Base-by-base conservation (phyloP, 371 early-diverging fungal genomes). In the Homolaphlyctis polyrhiza region DNA sequence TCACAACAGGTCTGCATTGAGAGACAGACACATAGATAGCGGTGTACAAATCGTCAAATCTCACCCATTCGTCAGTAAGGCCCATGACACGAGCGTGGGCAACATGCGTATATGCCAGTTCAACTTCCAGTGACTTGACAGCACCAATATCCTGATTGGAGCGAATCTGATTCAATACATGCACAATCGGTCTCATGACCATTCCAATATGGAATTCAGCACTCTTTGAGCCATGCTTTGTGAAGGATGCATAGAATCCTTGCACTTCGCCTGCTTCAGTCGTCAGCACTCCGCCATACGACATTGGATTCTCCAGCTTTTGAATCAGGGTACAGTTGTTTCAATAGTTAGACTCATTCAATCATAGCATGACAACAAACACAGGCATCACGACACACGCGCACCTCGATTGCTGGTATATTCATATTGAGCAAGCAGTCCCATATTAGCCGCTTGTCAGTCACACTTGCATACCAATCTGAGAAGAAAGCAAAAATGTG, bases 251-350 rank as follows among this genome's bases (percentile, higher is more conserved):
- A 57, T 64, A 71, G 8, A 76, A 51, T 1, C 69, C 74, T 62
- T 77, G 77, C 13, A 77, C 63, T 27, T 62, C 34, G 18, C 77
- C 77, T 0, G 60, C 45, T 3, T 61, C 66, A 29, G 66, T 68
- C 8, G 62, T 63, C 16, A 77, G 62, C 35, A 77, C 77, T 2
- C 77, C 77, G n/a, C 68, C 72, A 21, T 66, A 61, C 13, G 51
- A 25, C 14, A 77, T 45, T 3, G 77, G 77, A 55, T 73, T 77
- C 62, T 77, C 77, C 33, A 77, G 71, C 58, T 77, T 68, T n/a
- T n/a, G n/a, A n/a, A n/a, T n/a, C n/a, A n/a, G n/a, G n/a, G 57
- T 70, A 62, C 16, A 45, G 11, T n/a, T n/a, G n/a, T n/a, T n/a
- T n/a, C n/a, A n/a, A n/a, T n/a, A n/a, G n/a, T n/a, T n/a, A n/a